phyloP scores from a whole-genome alignment of 2,329 filamentous ascomycete species.

The Penicillium sp. region DNA sequence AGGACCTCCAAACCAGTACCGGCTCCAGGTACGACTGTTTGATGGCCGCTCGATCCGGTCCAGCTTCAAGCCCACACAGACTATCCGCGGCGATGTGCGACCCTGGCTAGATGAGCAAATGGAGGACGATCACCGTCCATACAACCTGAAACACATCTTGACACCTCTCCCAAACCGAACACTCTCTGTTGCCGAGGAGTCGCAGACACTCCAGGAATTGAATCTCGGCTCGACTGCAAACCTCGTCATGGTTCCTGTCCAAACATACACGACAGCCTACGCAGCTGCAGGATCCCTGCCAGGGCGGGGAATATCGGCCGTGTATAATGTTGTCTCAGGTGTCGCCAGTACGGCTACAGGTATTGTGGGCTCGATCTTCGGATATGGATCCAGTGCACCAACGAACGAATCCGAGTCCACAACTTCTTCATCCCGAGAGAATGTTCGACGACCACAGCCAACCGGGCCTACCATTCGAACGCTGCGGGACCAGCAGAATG shows the following conservation, averaged over 20 bases:
- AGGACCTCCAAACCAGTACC: conserved; percentile 44
- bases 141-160: conserved; percentile 80
- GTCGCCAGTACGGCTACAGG: conserved; percentile 44
- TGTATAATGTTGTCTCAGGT: conserved; percentile 45
- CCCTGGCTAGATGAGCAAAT: conserved; percentile 70
- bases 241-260: conserved; percentile 73
- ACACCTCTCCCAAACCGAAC: conserved; percentile 72
- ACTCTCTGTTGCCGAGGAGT: conserved; percentile 74
- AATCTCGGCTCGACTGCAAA: conserved; percentile 77
- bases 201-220: conserved; percentile 63
- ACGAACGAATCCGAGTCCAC: conserved; percentile 12
- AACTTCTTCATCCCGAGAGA: conserved; percentile 6
- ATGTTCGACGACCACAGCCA: conserved; percentile 14
- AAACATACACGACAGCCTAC: conserved; percentile 61
- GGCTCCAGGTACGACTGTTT: conserved; percentile 76
- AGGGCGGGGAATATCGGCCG: conserved; percentile 42
- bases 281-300: conserved; percentile 38
- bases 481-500: conserved; percentile 54
- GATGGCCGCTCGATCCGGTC: conserved; percentile 77
- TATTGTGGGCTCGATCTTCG: conserved; percentile 45
- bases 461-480: conserved; percentile 49
- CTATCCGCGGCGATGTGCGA: conserved; percentile 65
- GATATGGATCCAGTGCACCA: conserved; percentile 32
- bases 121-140: conserved; percentile 61
- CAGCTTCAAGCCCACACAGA: conserved; percentile 65